Conservation (phyloP, 805 yeast genomes). For the Lachancea lanzarotensis region DNA sequence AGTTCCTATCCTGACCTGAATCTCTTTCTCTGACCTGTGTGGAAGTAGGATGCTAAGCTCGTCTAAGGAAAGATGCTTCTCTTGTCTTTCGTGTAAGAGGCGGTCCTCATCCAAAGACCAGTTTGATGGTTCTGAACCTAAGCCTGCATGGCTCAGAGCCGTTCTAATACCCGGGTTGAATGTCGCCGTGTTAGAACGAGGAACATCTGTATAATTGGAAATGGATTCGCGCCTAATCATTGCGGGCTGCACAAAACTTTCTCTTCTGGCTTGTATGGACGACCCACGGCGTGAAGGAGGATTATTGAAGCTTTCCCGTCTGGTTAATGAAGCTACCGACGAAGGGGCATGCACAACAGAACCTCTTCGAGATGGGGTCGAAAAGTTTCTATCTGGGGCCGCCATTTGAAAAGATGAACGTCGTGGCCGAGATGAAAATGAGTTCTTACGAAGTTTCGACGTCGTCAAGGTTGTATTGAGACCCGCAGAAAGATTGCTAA, state of each 20-base stretch:
- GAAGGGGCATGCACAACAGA: constrained; percentile 25
- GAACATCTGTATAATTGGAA: constrained; percentile 7
- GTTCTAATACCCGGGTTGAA: constrained; percentile 4
- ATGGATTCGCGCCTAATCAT: constrained; percentile 5
- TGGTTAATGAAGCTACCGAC: constrained; percentile 14
- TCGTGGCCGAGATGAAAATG: constrained; percentile 27
- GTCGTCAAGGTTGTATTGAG: constrained; percentile 21
- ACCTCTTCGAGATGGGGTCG: constrained; percentile 25
- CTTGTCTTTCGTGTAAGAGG: constrained; percentile 45
- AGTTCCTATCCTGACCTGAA: constrained; percentile 51
- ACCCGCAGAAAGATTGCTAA: constrained; percentile 15
- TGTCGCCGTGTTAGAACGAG: not conserved
- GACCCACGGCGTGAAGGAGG: constrained; percentile 10
- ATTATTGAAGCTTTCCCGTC: constrained; percentile 12
- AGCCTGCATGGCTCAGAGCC: not conserved
- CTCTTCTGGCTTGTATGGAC: constrained; percentile 9
- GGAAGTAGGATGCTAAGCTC: constrained; percentile 72
- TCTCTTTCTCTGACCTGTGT: constrained; percentile 66
- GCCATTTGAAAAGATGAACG: constrained; percentile 28
- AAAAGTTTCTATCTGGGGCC: constrained; percentile 11
- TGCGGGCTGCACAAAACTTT: constrained; percentile 3
- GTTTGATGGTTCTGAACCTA: not conserved
- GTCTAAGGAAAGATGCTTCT: constrained; percentile 57
- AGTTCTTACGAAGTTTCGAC: constrained; percentile 29
- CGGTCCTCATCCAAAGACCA: constrained; percentile 70